phyloP scores from a whole-genome alignment of 768 basidiomycete genomes.

The Boletus subcaerulescens region DNA sequence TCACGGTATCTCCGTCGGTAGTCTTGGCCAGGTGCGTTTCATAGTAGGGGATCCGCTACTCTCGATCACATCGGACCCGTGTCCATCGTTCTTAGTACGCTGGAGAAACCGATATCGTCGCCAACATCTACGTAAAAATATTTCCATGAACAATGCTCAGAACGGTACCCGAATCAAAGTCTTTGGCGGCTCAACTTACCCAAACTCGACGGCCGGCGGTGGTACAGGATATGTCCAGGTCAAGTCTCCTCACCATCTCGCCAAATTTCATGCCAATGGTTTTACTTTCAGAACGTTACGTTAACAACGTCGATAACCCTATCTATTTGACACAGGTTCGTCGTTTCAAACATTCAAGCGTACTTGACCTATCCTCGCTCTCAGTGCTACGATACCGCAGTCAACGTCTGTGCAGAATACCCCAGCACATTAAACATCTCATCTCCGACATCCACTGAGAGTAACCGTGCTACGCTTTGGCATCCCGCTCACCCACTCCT shows the following conservation, averaged over 20 bases:
- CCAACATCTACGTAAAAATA: slow-evolving; percentile 41
- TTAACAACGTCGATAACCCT: slow-evolving; percentile 41
- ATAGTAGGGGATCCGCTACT: not conserved
- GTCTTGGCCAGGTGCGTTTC: slow-evolving; percentile 38
- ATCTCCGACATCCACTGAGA: slow-evolving; percentile 45
- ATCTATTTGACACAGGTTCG: slow-evolving; percentile 38
- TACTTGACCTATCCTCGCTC: not conserved
- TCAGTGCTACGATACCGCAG: slow-evolving; percentile 38
- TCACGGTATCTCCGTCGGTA: slow-evolving; percentile 47
- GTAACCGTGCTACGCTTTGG: not conserved
- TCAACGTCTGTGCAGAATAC: slow-evolving; percentile 36
- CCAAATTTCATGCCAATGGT: not conserved
- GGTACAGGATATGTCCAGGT: slow-evolving; percentile 42
- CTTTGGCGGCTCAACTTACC: slow-evolving; percentile 43
- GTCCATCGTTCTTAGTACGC: slow-evolving; percentile 27
- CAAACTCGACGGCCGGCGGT: slow-evolving; percentile 40
- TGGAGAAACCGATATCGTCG: slow-evolving; percentile 41
- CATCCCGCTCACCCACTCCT: not conserved
- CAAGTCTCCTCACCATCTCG: not conserved
- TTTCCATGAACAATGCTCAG: slow-evolving; percentile 44
- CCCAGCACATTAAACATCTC: slow-evolving; percentile 37
- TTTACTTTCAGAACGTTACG: slow-evolving; percentile 20
- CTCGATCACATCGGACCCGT: not conserved
- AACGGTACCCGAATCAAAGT: slow-evolving; percentile 54
- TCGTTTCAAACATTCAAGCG: not conserved